A percentile compares a stretch with the other conserved stretches of the same genome.
Conservation (phyloP, 345 rosid genomes). For the Melaleuca alternifolia region DNA sequence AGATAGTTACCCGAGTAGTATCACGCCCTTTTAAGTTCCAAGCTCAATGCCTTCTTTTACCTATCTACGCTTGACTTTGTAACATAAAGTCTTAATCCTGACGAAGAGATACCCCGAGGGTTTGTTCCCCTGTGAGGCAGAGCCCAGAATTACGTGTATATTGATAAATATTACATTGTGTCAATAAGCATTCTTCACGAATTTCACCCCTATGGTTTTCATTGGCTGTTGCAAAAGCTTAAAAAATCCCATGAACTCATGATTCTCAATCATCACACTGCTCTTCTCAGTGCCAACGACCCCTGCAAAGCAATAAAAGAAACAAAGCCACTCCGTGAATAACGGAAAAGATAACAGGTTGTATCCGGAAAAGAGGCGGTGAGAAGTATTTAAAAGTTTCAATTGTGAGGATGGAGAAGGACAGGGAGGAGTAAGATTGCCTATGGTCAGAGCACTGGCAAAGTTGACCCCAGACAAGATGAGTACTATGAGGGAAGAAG, state of each 20-base stretch:
- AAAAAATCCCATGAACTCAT: conserved; percentile 85
- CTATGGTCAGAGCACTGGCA: conserved; percentile 81
- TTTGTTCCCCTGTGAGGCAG: background rate
- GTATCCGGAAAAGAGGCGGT: too few relatives aligned
- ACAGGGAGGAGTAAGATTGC: conserved; percentile 7
- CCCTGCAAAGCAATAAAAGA: conserved; percentile 25
- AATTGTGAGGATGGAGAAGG: background rate
- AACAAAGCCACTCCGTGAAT: background rate
- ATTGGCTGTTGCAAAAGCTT: conserved; percentile 66
- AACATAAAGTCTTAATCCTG: background rate
- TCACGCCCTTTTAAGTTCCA: background rate
- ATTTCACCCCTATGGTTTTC: background rate
- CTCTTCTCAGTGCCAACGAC: conserved; percentile 54
- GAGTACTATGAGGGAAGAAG: conserved; percentile 63
- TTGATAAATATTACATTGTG: background rate
- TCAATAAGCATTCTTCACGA: background rate
- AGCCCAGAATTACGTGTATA: background rate
- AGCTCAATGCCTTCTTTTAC: background rate
- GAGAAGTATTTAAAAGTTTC: background rate
- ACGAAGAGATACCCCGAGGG: too few relatives aligned
- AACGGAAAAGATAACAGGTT: background rate
- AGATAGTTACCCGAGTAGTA: background rate
- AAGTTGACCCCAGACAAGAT: conserved; percentile 77
- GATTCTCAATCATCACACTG: conserved; percentile 48
- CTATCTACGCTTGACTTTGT: background rate